A percentile compares a stretch with the other conserved stretches of the same genome.
These are phyloP conservation scores for Mortierella sp. DNA, from an alignment of 371 early-diverging fungal genomes.

Conservation along the genomic window DNA sequence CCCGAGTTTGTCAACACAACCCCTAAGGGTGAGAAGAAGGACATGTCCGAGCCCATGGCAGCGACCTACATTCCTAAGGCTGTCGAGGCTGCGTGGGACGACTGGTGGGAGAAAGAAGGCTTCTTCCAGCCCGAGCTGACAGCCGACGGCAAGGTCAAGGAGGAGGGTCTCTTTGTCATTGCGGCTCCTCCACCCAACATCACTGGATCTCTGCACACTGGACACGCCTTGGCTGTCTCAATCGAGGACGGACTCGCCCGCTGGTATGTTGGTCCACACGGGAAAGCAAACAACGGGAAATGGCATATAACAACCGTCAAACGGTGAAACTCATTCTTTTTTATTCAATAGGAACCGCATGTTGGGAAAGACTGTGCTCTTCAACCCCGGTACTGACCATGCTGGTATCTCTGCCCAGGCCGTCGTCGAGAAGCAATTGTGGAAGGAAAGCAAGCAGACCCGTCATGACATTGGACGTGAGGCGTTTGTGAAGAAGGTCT, in stretches of 20 bases:
- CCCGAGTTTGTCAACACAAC: constrained; percentile 84
- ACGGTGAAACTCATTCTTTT: neutral
- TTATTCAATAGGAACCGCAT: constrained; percentile 96
- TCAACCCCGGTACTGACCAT: constrained; percentile 99
- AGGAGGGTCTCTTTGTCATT: constrained; percentile 92
- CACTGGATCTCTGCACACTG: constrained; percentile 98
- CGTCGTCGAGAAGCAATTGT: constrained; percentile 97
- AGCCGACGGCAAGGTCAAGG: constrained; percentile 76
- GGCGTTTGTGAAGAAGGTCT: constrained; percentile 90
- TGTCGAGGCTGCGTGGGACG: constrained; percentile 98
- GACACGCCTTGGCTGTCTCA: constrained; percentile 97
- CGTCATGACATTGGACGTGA: constrained; percentile 97
- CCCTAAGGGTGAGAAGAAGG: constrained; percentile 94
- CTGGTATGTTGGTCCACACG: constrained; percentile 67
- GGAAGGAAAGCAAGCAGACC: constrained; percentile 83
- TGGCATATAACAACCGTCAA: too few species aligned
- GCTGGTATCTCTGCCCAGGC: constrained; percentile 99
- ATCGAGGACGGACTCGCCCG: constrained; percentile 98
- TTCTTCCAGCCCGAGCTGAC: constrained; percentile 91
- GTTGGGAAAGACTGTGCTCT: constrained; percentile 96
- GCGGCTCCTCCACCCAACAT: constrained; percentile 99
- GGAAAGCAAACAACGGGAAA: too few species aligned
- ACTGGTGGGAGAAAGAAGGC: constrained; percentile 92
- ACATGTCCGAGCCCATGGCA: constrained; percentile 86
- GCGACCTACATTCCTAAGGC: constrained; percentile 90